These are phyloP conservation scores for Xylariomycetidae sp. DNA, from an alignment of 2,329 filamentous ascomycete species.

Conservation along the genomic window DNA sequence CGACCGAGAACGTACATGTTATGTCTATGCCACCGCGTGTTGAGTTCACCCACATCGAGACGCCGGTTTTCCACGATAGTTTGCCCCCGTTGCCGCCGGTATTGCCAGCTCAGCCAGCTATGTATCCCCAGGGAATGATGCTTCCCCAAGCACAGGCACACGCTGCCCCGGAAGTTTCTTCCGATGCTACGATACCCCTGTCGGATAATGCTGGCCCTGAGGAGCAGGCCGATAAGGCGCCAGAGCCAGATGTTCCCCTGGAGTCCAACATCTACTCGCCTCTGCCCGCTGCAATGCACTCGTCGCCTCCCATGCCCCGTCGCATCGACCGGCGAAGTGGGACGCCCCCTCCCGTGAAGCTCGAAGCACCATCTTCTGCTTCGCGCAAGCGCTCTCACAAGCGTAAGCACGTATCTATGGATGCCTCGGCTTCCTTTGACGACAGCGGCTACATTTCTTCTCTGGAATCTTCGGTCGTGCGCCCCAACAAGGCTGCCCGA, in stretches of 20 bases:
- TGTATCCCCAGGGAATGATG: conserved; percentile 30
- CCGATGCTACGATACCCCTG: conserved; percentile 69
- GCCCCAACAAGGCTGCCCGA: conserved; percentile 58
- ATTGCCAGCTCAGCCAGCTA: conserved; percentile 20
- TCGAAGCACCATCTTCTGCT: conserved; percentile 56
- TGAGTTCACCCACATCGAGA: conserved; percentile 41
- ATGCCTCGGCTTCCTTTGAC: conserved; percentile 32
- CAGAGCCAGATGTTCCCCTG: conserved; percentile 33
- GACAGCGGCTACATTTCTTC: conserved; percentile 98
- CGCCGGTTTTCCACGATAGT: conserved; percentile 29
- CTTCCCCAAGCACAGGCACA: conserved; percentile 31
- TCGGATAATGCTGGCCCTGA: conserved; percentile 58
- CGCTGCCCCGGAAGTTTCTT: conserved; percentile 55
- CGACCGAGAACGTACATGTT: conserved; percentile 51
- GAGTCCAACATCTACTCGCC: conserved; percentile 62
- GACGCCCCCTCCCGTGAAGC: conserved; percentile 68
- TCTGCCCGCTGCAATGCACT: conserved; percentile 66
- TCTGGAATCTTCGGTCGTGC: conserved; percentile 80
- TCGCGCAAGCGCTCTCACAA: conserved; percentile 64
- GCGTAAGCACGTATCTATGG: conserved; percentile 72
- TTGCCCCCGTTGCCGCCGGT: conserved; percentile 45
- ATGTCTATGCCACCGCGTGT: conserved; percentile 46
- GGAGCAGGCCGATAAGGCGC: conserved; percentile 39
- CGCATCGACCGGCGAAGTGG: conserved; percentile 55
- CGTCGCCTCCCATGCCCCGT: conserved; percentile 77